A percentile compares a stretch with the other conserved stretches of the same genome.
Conservation (phyloP, 768 basidiomycete genomes). For the Strobilomyces echinocephalus region DNA sequence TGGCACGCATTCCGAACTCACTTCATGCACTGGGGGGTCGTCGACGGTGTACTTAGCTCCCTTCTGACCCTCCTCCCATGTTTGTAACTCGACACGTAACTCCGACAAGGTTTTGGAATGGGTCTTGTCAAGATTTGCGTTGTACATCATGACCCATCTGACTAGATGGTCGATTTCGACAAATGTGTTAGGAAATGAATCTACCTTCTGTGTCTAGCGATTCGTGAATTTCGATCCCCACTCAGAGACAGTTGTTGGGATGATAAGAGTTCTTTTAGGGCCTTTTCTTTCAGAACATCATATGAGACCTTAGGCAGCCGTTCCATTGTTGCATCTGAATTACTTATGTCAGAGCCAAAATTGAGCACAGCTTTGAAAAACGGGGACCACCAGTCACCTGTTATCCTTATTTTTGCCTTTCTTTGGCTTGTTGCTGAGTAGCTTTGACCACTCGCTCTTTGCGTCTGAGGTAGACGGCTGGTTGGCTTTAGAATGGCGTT, state of each 20-base stretch:
- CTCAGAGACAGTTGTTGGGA: conserved; percentile 46
- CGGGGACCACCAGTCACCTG: conserved; percentile 8
- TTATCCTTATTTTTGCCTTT: conserved; percentile 43
- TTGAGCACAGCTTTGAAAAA: conserved; percentile 4
- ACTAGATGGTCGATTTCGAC: neutral
- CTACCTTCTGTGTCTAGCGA: conserved; percentile 59
- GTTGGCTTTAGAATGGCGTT: conserved; percentile 11
- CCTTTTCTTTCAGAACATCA: conserved; percentile 55
- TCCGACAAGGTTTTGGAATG: conserved; percentile 44
- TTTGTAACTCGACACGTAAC: conserved; percentile 49
- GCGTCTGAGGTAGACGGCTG: conserved; percentile 23
- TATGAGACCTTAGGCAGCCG: conserved; percentile 65
- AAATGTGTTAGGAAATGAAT: neutral
- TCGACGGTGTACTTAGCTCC: conserved; percentile 32
- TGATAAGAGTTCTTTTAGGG: conserved; percentile 50
- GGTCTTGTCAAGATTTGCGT: conserved; percentile 65
- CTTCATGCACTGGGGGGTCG: conserved; percentile 38
- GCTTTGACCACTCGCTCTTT: conserved; percentile 41
- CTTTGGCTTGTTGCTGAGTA: conserved; percentile 29
- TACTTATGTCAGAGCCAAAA: conserved; percentile 17
- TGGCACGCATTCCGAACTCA: conserved; percentile 16
- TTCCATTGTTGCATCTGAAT: conserved; percentile 33
- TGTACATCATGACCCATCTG: conserved; percentile 68
- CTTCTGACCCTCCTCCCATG: conserved; percentile 53
- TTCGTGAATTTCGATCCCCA: conserved; percentile 49